Percentiles rank a stretch among this genome's conserved stretches.
Evolutionary conservation across 495 filamentous ascomycete genomes (phyloP).

Genomic region (Penicillium angulare): DNA sequence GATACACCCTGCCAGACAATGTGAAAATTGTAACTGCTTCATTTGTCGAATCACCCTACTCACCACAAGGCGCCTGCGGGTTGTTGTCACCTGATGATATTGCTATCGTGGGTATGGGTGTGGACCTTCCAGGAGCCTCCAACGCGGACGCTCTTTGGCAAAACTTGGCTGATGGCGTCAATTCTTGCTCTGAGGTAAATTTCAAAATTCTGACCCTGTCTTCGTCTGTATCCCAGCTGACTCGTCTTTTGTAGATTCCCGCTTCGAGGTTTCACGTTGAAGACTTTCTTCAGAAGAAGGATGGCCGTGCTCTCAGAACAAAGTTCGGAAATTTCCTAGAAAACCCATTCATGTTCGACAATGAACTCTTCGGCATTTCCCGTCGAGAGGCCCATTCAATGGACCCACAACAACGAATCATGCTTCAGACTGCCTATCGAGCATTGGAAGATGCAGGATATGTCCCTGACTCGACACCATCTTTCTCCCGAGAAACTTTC

Average conservation of each 20-base stretch:
- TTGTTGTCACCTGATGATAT: constrained; percentile 1
- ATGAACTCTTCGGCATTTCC: constrained; percentile 48
- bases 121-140: background rate
- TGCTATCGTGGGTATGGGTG: background rate
- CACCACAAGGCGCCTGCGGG: background rate
- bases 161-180: background rate
- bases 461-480: background rate
- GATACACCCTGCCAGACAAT: background rate
- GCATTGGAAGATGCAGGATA: constrained; percentile 45
- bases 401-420: constrained; percentile 49
- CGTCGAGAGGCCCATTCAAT: constrained; percentile 41
- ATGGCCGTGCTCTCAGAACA: background rate
- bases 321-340: background rate
- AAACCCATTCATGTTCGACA: constrained; percentile 47
- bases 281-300: background rate
- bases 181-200: background rate
- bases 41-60: background rate
- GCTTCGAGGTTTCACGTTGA: background rate
- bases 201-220: background rate
- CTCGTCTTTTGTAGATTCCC: background rate
- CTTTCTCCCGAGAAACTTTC: background rate
- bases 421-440: constrained; percentile 45
- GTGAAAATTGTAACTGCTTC: background rate
- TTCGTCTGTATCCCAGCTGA: background rate
- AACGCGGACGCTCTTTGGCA: background rate